phyloP scores from a whole-genome alignment of 495 filamentous ascomycete species.

The Lasiosphaeria ovina region DNA sequence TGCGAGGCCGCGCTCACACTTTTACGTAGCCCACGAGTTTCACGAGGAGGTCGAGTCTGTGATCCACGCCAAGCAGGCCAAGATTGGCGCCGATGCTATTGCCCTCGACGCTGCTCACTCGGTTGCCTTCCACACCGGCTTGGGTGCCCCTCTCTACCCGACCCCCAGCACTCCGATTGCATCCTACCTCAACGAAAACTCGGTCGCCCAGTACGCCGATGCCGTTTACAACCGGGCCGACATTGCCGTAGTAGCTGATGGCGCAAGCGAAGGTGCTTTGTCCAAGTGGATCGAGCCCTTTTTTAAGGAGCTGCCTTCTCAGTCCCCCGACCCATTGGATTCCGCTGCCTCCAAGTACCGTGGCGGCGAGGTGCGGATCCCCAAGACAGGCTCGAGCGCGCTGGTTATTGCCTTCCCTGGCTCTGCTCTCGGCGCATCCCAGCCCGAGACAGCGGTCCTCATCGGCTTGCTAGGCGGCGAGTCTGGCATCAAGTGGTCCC shows the following conservation, averaged over 20 bases:
- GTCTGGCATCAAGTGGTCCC: slow-evolving; percentile 90
- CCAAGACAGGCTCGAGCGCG: slow-evolving; percentile 68
- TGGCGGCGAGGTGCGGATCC: slow-evolving; percentile 89
- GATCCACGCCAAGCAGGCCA: slow-evolving; percentile 70
- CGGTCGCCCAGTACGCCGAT: slow-evolving; percentile 67
- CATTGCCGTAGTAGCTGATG: slow-evolving; percentile 87
- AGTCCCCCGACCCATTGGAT: slow-evolving; percentile 32
- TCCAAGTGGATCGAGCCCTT: slow-evolving; percentile 91
- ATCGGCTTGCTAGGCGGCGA: slow-evolving; percentile 86
- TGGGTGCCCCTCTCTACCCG: slow-evolving; percentile 73
- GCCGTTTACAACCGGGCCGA: slow-evolving; percentile 83
- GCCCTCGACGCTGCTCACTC: slow-evolving; percentile 84
- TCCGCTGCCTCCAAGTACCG: slow-evolving; percentile 71
- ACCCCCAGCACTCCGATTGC: slow-evolving; percentile 64
- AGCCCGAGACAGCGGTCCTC: slow-evolving; percentile 87
- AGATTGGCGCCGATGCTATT: slow-evolving; percentile 64
- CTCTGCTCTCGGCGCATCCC: slow-evolving; percentile 72
- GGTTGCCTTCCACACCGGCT: slow-evolving; percentile 90
- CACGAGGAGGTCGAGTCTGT: slow-evolving; percentile 76
- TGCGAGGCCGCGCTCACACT: slow-evolving; percentile 22
- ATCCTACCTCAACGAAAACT: slow-evolving; percentile 72
- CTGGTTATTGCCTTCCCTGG: slow-evolving; percentile 91
- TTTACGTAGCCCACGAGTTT: slow-evolving; percentile 71
- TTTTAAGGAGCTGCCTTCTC: slow-evolving; percentile 60
- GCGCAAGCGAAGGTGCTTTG: slow-evolving; percentile 70